Percentiles rank a stretch among this genome's conserved stretches.
Conservation (phyloP, 352 stramenopile species). For the Phytophthora gonapodyides region DNA sequence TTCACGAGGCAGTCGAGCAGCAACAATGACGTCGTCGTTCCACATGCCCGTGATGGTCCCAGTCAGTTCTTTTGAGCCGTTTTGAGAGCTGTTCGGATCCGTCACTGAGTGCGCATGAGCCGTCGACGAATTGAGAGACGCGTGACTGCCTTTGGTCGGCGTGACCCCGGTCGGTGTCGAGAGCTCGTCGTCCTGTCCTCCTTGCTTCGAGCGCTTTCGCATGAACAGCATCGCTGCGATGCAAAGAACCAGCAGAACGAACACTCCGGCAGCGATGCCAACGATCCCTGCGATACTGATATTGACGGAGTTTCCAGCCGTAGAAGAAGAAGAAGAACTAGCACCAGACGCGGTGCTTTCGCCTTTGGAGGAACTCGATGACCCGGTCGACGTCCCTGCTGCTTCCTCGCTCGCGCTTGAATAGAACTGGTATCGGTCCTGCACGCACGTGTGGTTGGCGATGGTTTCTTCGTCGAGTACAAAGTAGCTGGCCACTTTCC, state of each 20-base stretch:
- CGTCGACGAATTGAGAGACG: constrained; percentile 13
- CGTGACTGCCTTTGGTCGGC: constrained; percentile 12
- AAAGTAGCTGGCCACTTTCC: constrained; percentile 2
- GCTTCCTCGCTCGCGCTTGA: constrained; percentile 12
- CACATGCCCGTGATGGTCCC: constrained; percentile 28
- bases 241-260: constrained; percentile 5
- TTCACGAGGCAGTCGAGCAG: constrained; percentile 41
- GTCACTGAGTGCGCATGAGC: constrained; percentile 7
- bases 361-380: not conserved
- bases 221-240: constrained; percentile 3
- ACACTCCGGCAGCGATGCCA: constrained; percentile 4
- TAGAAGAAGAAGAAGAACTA: not conserved
- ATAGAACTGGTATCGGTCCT: constrained; percentile 21
- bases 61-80: constrained; percentile 7
- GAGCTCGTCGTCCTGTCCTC: constrained; percentile 4
- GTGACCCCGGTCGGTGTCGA: constrained; percentile 7
- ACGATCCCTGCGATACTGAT: constrained; percentile 13
- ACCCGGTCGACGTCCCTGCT: not conserved
- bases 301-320: not conserved
- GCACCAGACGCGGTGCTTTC: not conserved
- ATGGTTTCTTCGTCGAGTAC: constrained; percentile 12
- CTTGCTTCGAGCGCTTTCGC: constrained; percentile 4
- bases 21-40: constrained; percentile 39
- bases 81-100: constrained; percentile 8
- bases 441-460: constrained; percentile 18